Evolutionary conservation across 805 yeast genomes (phyloP), one percentile per base, ranked within the genome.

Genomic region (Yarrowia sp.): DNA sequence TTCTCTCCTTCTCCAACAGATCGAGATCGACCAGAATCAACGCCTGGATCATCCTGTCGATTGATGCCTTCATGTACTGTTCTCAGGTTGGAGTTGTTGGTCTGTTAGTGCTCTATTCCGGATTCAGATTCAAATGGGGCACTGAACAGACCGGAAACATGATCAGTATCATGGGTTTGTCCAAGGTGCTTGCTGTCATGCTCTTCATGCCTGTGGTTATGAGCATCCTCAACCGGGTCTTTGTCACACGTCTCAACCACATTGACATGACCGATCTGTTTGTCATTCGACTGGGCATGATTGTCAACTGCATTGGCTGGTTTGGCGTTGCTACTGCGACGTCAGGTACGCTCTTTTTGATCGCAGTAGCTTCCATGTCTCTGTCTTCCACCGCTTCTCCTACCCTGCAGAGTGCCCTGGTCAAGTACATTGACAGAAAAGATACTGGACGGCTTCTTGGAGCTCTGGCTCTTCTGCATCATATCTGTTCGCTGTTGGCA

Each of bases 111-210:
- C 67, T 77, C 10, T 76, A 74, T 64, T 71, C 74, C 1, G 77
- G 77, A 64, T 67, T 73, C 66, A 61, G 70, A 53, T 77, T 76
- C 69, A 70, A 73, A 16, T 77, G 78, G 79, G 73, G 77, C 2
- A 70, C 76, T 11, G 74, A 75, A 8, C 77, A 76, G 67, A 74
- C 74, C 8, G 79, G 79, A 9, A 76, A 75, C 69, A 59, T 77
- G 53, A 70, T 77, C 71, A 71, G 78, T 7, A 16, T 74, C 36
- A 43, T 68, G 19, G 77, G 79, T 4, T 46, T 71, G 3, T 68
- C 72, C 16, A 70, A 78, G 26, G 73, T 74, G n/a, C 19, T 74
- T 8, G 43, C 67, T 1, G 56, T 63, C 40, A 49, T 63, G 53
- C 46, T 63, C 26, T 16, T 63, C 15, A 63, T 63, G 67, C 67